Base-by-base conservation (phyloP, 495 filamentous ascomycete genomes). In the Pseudevernia furfuracea region DNA sequence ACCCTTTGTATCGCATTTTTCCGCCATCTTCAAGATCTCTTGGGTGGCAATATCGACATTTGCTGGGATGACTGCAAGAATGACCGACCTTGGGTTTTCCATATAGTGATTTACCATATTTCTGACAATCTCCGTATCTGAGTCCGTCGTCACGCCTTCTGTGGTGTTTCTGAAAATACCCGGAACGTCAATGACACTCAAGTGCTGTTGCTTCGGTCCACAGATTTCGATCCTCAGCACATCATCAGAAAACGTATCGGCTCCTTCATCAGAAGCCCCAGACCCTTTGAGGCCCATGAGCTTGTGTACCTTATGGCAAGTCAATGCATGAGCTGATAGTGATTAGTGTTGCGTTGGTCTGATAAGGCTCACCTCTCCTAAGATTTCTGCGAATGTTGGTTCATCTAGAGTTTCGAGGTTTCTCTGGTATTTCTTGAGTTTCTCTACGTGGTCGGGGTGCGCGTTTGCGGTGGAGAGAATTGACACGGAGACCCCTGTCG, bases 181-280 rank as follows among this genome's bases (percentile, higher is more conserved):
- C 6, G 82, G 82, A 38, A 85, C 74, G 66, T 84, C 82, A 52
- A 84, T 73, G 39, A 84, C 73, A 56, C 74, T 84, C 38, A 85
- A 77, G 52, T 81, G 77, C 25, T 73, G 66, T 28, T 79, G 72
- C 1, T 74, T 56, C 8, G 80, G 81, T 0, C 82, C 81, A 36
- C 68, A 77, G 9, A 85, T 65, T 60, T 83, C 81, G 25, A 84
- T 74, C 46, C 75, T 77, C 19, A 85, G 70, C 17, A 82, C 72
- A 62, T 83, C 76, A 28, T 76, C 73, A 1, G 77, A 78, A 59
- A 84, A 77, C 11, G 71, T 67, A 44, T 68, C 61, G 12, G 69
- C 62, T 1, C 62, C 21, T 55, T 64, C 56, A 46, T 74, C 70
- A 12, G 68, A 23, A 34, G 66, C 11, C 1, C 46, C 23, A 28